Evolutionary conservation across 306 rosid species (phyloP), one percentile per base, ranked within the genome.

Genomic region (Boehmeria nivea): DNA sequence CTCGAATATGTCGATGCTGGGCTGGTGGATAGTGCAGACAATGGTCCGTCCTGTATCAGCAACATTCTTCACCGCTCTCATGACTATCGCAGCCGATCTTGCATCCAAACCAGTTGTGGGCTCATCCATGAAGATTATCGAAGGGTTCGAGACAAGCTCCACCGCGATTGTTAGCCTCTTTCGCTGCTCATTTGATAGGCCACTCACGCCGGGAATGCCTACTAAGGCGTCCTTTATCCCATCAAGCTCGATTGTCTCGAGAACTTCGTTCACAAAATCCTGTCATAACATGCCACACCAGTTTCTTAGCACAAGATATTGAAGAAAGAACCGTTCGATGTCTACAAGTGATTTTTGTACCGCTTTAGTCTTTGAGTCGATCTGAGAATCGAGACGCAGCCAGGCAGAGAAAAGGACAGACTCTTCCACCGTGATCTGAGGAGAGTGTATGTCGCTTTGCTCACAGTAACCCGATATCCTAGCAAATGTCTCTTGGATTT

Each of bases 1-100:
- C 55, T 73, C 80, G 53, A 76, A 72, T 31, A 76, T 66, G 65
- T 80, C 73, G 15, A 78, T 71, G 49, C 78, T 74, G 0, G 87
- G 83, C 38, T 77, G 83, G 69, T 81, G 87, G 28, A 74, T 74
- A n/a, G 83, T 77, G 70, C 87, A 81, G 22, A 77, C 81, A 12
- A 74, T 65, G 33, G 87, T 77, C 57, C 87, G 65, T 48, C 83
- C 76, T 0, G 83, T 68, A 12, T 61, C 50, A 38, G 45, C 81
- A 12, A 81, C 61, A 57, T 81, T 81, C 73, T 75, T 81, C 26
- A 77, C 74, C 3, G 72, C 83, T 58, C 81, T 62, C 81, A 77
- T 74, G 48, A 81, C 83, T n/a, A 71, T 65, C 18, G 81, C 81
- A 16, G 87, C 81, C 20, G 81, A 57, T 63, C 81, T 76, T n/a